phyloP scores from a whole-genome alignment of 192 early-diverging fungal species.

The Entomortierella beljakovae region DNA sequence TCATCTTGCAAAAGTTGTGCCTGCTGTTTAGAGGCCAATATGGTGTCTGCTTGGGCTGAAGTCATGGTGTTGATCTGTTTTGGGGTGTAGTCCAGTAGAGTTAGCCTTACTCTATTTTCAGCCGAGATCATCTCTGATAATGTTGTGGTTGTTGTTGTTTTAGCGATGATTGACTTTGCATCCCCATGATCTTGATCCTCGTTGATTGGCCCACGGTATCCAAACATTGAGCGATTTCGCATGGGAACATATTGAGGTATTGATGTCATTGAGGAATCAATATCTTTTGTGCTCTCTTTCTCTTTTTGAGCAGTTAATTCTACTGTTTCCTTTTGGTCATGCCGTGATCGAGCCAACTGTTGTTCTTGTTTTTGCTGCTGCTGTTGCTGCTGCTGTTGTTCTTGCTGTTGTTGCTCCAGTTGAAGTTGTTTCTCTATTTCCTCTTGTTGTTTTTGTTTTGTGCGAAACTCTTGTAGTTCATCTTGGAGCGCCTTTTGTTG shows the following conservation, averaged over 20 bases:
- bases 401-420: neutral
- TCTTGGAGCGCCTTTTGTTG: neutral
- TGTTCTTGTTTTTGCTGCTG: conserved; percentile 3
- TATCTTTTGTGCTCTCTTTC: neutral
- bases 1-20: neutral
- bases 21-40: conserved; percentile 5
- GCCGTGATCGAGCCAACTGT: neutral
- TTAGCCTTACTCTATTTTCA: conserved; percentile 25
- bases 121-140: conserved; percentile 14
- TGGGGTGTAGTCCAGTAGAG: conserved; percentile 40
- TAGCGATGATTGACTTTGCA: neutral
- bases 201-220: conserved; percentile 41
- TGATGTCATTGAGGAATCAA: neutral
- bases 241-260: conserved; percentile 21
- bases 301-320: neutral
- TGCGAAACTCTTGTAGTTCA: neutral
- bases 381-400: conserved; percentile 8
- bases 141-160: neutral
- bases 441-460: neutral
- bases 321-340: neutral
- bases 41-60: conserved; percentile 8
- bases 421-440: conserved; percentile 8
- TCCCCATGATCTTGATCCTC: neutral
- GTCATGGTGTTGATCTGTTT: conserved; percentile 47
- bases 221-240: conserved; percentile 37